These are phyloP conservation scores for Trichocladium uniseriatum DNA, from an alignment of 495 filamentous ascomycete genomes.

Conservation along the genomic window DNA sequence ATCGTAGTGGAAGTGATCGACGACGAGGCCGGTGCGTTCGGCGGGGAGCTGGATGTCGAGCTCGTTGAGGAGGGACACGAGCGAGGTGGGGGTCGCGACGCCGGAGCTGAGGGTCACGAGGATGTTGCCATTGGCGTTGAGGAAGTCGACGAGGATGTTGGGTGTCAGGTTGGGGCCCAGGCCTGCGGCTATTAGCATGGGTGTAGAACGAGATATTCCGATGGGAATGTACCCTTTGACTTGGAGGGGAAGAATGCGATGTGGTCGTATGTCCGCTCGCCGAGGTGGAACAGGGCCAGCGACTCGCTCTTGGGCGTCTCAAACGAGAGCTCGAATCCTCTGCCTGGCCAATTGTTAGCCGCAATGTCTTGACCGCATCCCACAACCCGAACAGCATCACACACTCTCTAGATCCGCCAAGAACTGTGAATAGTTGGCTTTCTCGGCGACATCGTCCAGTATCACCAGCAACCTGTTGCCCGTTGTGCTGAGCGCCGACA, in stretches of 20 bases:
- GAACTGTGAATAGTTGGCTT: constrained; percentile 71
- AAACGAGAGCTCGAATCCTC: constrained; percentile 72
- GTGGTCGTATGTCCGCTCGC: constrained; percentile 85
- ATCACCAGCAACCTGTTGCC: constrained; percentile 80
- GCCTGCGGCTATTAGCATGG: constrained; percentile 41
- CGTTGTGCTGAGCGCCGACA: constrained; percentile 67
- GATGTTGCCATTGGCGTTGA: constrained; percentile 87
- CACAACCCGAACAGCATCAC: constrained; percentile 2
- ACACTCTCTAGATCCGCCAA: constrained; percentile 73
- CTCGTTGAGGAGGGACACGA: constrained; percentile 80
- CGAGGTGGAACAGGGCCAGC: constrained; percentile 75
- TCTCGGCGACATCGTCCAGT: constrained; percentile 71
- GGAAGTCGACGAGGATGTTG: constrained; percentile 78
- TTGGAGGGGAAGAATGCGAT: constrained; percentile 77
- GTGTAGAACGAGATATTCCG: background rate
- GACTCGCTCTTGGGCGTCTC: constrained; percentile 79
- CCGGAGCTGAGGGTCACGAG: constrained; percentile 76
- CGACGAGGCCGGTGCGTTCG: constrained; percentile 70
- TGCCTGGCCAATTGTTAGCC: constrained; percentile 42
- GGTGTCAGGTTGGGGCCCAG: constrained; percentile 83
- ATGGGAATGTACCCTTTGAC: constrained; percentile 59
- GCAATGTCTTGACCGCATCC: background rate
- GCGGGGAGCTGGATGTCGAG: constrained; percentile 81
- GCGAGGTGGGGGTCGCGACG: constrained; percentile 59
- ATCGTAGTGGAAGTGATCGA: constrained; percentile 96